Conservation (phyloP, 225 moss, liverwort and hornwort species). For the Antitrichia curtipendula region DNA sequence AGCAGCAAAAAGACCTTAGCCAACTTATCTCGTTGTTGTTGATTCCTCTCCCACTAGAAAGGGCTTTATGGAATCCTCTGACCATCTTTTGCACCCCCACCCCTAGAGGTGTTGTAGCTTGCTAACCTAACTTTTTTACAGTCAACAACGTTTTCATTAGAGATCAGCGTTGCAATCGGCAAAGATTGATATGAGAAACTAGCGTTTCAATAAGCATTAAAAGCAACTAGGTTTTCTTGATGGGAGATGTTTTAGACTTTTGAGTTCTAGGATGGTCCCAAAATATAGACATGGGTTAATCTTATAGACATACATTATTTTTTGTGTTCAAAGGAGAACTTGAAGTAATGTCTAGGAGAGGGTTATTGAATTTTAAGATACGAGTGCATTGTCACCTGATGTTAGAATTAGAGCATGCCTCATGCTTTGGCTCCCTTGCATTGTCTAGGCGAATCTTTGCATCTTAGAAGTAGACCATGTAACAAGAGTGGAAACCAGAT, state of each 20-base stretch:
- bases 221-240: neutral
- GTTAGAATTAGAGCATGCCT: neutral
- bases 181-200: neutral
- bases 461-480: neutral
- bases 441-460: neutral
- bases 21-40: neutral
- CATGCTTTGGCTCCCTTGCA: neutral
- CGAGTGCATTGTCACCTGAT: neutral
- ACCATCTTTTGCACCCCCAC: neutral
- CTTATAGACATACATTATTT: neutral
- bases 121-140: neutral
- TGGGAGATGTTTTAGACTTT: neutral
- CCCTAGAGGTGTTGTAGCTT: too few species aligned
- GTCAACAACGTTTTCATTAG: neutral
- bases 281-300: neutral
- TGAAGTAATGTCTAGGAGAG: neutral
- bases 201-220: neutral
- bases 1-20: neutral
- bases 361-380: neutral
- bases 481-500: neutral
- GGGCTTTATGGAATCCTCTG: neutral
- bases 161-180: neutral
- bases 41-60: neutral
- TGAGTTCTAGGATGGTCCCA: neutral
- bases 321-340: neutral